These are phyloP conservation scores for Hydrangea macrophylla DNA, from an alignment of 148 eudicot species.

Conservation along the genomic window DNA sequence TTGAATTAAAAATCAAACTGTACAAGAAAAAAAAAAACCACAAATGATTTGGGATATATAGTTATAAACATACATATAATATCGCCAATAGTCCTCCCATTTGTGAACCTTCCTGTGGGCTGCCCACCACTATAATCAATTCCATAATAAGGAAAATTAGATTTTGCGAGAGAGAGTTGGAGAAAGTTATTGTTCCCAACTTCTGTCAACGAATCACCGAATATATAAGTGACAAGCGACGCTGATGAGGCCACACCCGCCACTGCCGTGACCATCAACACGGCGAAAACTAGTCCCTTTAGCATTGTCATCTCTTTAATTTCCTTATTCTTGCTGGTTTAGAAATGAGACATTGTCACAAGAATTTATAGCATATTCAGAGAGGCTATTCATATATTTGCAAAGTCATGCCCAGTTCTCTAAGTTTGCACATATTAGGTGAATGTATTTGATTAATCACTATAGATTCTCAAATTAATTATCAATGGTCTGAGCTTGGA, in stretches of 20 bases:
- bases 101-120: conserved; percentile 88
- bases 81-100: conserved; percentile 90
- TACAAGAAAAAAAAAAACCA: neutral
- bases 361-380: conserved; percentile 18
- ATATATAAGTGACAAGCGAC: conserved; percentile 56
- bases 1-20: neutral
- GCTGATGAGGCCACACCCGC: conserved; percentile 13
- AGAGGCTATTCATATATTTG: neutral
- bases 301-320: conserved; percentile 11
- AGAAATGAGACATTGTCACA: neutral
- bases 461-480: too few species aligned
- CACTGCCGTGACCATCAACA: conserved; percentile 9
- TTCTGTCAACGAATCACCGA: conserved; percentile 95
- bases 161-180: conserved; percentile 71
- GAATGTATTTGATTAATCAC: conserved; percentile 9
- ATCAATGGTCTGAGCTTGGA: neutral
- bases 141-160: conserved; percentile 77
- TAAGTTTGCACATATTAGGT: conserved; percentile 35
- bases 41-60: neutral
- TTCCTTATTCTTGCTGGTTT: neutral
- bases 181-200: conserved; percentile 88
- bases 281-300: conserved; percentile 2
- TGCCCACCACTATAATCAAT: conserved; percentile 63
- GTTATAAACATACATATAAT: conserved; percentile 57
- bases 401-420: conserved; percentile 30